Evolutionary conservation across 495 filamentous ascomycete genomes (phyloP).

Genomic region (Glonium stellatum): DNA sequence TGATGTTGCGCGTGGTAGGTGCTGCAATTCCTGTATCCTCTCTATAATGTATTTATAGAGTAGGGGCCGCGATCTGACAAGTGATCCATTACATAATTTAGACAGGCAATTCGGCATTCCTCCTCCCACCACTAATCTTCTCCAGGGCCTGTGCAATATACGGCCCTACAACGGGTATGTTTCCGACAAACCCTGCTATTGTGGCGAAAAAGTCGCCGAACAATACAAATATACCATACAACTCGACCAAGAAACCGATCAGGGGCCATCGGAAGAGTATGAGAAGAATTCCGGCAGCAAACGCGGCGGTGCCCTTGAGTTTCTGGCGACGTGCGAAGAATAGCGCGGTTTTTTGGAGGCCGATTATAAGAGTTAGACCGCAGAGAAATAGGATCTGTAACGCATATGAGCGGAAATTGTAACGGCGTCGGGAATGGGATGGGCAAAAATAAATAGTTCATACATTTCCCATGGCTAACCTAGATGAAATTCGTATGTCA

Average conservation of each 20-base stretch:
- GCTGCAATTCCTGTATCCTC: not conserved
- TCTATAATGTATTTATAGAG: not conserved
- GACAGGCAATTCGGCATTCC: conserved; percentile 73
- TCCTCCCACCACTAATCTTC: conserved; percentile 52
- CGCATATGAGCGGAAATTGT: conserved; percentile 6
- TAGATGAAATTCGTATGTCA: conserved; percentile 26
- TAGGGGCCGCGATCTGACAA: not conserved
- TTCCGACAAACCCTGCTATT: conserved; percentile 76
- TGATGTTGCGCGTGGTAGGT: not conserved
- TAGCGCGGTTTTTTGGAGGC: conserved; percentile 76
- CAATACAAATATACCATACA: conserved; percentile 85
- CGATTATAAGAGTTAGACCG: conserved; percentile 91
- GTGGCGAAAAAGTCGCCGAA: conserved; percentile 97
- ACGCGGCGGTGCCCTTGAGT: conserved; percentile 82
- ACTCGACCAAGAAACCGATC: conserved; percentile 80
- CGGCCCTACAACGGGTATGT: conserved; percentile 77
- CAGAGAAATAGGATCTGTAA: conserved; percentile 88
- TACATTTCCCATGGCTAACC: conserved; percentile 86
- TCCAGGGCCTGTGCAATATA: conserved; percentile 68
- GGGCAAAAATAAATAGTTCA: conserved; percentile 11
- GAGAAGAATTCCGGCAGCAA: conserved; percentile 72
- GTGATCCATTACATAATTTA: conserved; percentile 25
- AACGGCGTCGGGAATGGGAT: conserved; percentile 9
- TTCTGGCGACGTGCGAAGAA: conserved; percentile 96
- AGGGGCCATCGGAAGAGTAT: conserved; percentile 86